These are phyloP conservation scores for Sarocladiaceae sp. DNA, from an alignment of 2,329 filamentous ascomycete species.

Conservation along the genomic window DNA sequence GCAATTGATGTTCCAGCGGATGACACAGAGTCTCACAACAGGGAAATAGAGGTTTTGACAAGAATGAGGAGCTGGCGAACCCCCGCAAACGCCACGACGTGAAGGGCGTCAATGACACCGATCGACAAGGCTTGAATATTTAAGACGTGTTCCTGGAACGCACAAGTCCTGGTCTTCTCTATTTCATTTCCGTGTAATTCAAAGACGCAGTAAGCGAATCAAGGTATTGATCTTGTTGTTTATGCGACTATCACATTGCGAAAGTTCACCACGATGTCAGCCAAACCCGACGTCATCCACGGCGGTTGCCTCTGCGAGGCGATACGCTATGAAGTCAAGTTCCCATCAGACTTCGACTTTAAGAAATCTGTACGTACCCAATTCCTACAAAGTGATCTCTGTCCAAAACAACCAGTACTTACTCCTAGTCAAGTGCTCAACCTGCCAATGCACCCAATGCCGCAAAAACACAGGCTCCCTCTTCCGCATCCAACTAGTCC, in stretches of 20 bases:
- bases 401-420: background rate
- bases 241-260: too few species aligned
- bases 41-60: too few species aligned
- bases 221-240: too few species aligned
- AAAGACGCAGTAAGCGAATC: too few species aligned
- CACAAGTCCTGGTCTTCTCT: too few species aligned
- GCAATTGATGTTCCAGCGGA: too few species aligned
- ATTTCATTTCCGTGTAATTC: too few species aligned
- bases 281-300: slow-evolving; percentile 29
- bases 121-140: slow-evolving; percentile 10
- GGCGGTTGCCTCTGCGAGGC: slow-evolving; percentile 49
- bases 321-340: slow-evolving; percentile 44
- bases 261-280: background rate
- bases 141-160: slow-evolving; percentile 13
- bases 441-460: slow-evolving; percentile 53
- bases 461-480: slow-evolving; percentile 47
- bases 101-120: slow-evolving; percentile 26
- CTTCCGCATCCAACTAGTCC: slow-evolving; percentile 34
- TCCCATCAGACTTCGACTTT: slow-evolving; percentile 42
- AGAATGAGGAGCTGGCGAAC: background rate
- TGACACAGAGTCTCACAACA: too few species aligned
- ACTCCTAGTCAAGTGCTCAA: slow-evolving; percentile 29
- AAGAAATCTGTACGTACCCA: slow-evolving; percentile 22
- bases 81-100: background rate
- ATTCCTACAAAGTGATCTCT: background rate